These are phyloP conservation scores for Linum trigynum DNA, from an alignment of 345 rosid species.

Conservation along the genomic window DNA sequence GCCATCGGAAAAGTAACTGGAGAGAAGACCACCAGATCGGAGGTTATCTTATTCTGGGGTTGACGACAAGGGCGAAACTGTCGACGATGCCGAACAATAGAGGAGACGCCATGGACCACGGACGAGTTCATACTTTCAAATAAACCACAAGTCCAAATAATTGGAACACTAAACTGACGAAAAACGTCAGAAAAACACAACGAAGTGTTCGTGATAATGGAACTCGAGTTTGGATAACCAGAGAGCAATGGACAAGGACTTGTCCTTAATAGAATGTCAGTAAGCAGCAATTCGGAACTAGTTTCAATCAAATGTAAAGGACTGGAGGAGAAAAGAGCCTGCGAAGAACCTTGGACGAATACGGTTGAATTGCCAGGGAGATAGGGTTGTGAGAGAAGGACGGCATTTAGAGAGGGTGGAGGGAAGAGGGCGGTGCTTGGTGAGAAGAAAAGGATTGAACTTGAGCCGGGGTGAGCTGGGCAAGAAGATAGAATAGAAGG, in stretches of 20 bases:
- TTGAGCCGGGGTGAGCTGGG: constrained; percentile 52
- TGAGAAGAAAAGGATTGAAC: constrained; percentile 68
- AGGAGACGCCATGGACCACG: too few relatives aligned
- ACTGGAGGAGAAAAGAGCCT: constrained; percentile 12
- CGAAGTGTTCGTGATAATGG: too few relatives aligned
- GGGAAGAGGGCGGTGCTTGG: constrained; percentile 33
- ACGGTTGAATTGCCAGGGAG: constrained; percentile 21
- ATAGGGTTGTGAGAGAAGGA: constrained; percentile 28
- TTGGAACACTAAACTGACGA: too few relatives aligned
- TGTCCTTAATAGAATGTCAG: neutral
- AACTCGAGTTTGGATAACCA: too few relatives aligned
- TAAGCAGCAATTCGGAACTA: neutral
- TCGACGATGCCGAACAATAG: too few relatives aligned
- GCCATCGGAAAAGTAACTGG: too few relatives aligned
- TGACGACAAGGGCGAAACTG: too few relatives aligned
- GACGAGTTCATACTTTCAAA: too few relatives aligned
- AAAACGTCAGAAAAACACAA: too few relatives aligned
- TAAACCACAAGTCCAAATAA: too few relatives aligned
- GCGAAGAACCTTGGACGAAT: constrained; percentile 21
- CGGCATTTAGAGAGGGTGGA: constrained; percentile 11
- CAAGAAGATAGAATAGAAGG: constrained; percentile 42
- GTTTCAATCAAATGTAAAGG: neutral
- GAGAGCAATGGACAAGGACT: neutral
- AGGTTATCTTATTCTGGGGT: too few relatives aligned
- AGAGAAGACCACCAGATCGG: too few relatives aligned